Percentiles rank a stretch among this genome's conserved stretches.
These are phyloP conservation scores for Cladophialophora immunda DNA, from an alignment of 2,329 filamentous ascomycete genomes.

Conservation along the genomic window DNA sequence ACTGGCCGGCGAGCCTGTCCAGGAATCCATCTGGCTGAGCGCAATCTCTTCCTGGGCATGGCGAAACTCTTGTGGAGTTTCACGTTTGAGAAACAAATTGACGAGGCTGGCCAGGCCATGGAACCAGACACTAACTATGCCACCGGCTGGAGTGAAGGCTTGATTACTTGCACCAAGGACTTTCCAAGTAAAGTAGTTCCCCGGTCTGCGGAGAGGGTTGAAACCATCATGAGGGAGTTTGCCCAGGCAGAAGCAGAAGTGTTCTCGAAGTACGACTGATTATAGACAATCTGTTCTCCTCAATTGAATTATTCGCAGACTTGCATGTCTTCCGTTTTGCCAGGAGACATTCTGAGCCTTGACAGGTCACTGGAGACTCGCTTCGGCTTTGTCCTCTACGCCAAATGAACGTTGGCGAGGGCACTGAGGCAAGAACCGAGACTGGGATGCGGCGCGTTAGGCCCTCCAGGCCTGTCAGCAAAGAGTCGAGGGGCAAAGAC, in stretches of 20 bases:
- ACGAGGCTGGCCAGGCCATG: constrained; percentile 32
- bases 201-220: constrained; percentile 43
- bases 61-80: constrained; percentile 46
- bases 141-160: constrained; percentile 47
- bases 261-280: constrained; percentile 41
- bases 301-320: too few relatives aligned
- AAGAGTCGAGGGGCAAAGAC: neutral
- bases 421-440: too few relatives aligned
- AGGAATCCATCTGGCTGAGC: constrained; percentile 47
- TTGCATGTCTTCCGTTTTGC: too few relatives aligned
- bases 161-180: constrained; percentile 46
- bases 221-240: constrained; percentile 46
- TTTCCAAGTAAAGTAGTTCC: constrained; percentile 45
- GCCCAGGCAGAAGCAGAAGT: constrained; percentile 41
- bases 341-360: too few relatives aligned
- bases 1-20: too few relatives aligned
- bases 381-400: too few relatives aligned
- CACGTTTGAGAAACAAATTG: constrained; percentile 38
- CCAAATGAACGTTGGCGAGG: too few relatives aligned
- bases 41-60: constrained; percentile 42
- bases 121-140: constrained; percentile 49
- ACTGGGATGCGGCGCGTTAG: neutral
- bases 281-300: too few relatives aligned
- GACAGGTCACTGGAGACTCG: too few relatives aligned
- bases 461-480: neutral